Evolutionary conservation across 2,329 filamentous ascomycete species (phyloP), one percentile per base, ranked within the genome.

Genomic region (Claviceps pusilla): DNA sequence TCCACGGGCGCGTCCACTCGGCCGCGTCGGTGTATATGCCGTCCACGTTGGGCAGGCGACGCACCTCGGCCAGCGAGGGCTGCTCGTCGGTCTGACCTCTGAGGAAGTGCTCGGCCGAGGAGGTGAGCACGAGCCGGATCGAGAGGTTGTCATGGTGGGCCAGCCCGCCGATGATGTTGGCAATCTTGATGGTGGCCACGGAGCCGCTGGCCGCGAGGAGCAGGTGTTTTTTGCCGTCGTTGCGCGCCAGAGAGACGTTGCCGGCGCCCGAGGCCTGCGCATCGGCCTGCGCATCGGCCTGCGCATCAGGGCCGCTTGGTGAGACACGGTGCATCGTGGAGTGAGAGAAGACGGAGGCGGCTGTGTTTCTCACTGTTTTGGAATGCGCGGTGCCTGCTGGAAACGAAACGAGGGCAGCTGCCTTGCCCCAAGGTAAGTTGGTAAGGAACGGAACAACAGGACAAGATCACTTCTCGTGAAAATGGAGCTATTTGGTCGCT

Each of bases 101-200:
- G 0, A 97, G 80, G 66, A 97, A 97, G 35, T 83, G 76, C 29
- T 77, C 70, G 0, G 91, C 87, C 1, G 84, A 82, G 37, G 78
- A 69, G 3, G 89, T 95, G 56, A 97, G 76, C 56, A 97, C 72
- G 53, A 97, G 72, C n/a, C 89, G 86, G 66, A 97, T 89, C 10
- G 87, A 89, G 55, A 96, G 73, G 50, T 71, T 76, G 64, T 59
- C 65, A 62, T 61, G 75, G 48, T 65, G 60, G 16, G 69, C 74
- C 4, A 90, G 76, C 1, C 81, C 75, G 19, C 70, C 63, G 56
- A 85, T 73, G 59, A 90, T 87, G 43, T 78, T 72, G 1, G 82
- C 82, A 3, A 89, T 72, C 65, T 96, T 96, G 64, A 95, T 95
- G 7, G 87, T 89, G 14, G 90, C 90, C n/a, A 95, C 88, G 0